phyloP scores from a whole-genome alignment of 495 filamentous ascomycete genomes.

The Xylaria grammica region DNA sequence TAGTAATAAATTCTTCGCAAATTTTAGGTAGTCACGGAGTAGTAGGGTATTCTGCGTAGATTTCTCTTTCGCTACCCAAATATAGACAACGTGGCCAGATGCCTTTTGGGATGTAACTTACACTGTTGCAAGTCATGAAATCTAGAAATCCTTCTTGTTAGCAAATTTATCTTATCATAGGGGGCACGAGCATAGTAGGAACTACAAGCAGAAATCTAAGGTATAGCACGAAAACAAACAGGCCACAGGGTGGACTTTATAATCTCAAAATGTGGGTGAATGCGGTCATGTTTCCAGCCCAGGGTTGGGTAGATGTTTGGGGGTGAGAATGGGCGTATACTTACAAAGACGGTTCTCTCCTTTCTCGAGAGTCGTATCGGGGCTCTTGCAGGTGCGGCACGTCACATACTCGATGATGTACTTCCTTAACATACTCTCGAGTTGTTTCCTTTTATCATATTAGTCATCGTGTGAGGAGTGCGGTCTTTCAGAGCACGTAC shows the following conservation, averaged over 20 bases:
- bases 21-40: not conserved
- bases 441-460: constrained; percentile 74
- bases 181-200: not conserved
- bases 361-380: constrained; percentile 96
- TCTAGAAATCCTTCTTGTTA: constrained; percentile 14
- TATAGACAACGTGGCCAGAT: not conserved
- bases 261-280: not conserved
- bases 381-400: constrained; percentile 94
- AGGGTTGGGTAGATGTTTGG: not conserved
- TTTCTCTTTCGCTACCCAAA: not conserved
- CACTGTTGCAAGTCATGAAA: constrained; percentile 53
- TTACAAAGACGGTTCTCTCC: constrained; percentile 81
- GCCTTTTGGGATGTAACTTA: constrained; percentile 7
- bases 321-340: constrained; percentile 71
- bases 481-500: constrained; percentile 4
- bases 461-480: not conserved
- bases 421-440: constrained; percentile 90
- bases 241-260: not conserved
- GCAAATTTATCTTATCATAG: not conserved
- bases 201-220: not conserved
- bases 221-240: not conserved
- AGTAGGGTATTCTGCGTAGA: not conserved
- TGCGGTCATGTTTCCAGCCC: not conserved
- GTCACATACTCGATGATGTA: constrained; percentile 99
- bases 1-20: not conserved